Percentiles rank a stretch among this genome's conserved stretches.
phyloP scores from a whole-genome alignment of 805 yeast species.

The Kuraishia hungarica region DNA sequence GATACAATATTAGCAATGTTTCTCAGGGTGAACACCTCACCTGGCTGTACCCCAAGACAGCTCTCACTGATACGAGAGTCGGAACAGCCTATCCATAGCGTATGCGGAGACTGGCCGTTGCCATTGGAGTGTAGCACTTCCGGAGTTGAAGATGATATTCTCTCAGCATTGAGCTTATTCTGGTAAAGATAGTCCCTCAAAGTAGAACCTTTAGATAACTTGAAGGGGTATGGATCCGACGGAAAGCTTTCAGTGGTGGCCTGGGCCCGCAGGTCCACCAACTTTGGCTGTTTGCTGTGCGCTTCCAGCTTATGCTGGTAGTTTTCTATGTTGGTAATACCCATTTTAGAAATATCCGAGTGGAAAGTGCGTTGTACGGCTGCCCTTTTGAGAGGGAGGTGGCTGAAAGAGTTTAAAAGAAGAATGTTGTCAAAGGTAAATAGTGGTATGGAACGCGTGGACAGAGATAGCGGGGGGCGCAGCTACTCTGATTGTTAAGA shows the following conservation, averaged over 20 bases:
- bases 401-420: neutral
- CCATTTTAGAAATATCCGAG: neutral
- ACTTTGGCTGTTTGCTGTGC: neutral
- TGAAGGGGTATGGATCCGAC: constrained; percentile 25
- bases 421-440: neutral
- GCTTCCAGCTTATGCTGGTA: constrained; percentile 1
- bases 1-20: constrained; percentile 78
- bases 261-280: neutral
- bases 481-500: neutral
- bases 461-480: neutral
- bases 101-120: constrained; percentile 85
- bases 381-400: neutral
- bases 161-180: constrained; percentile 37
- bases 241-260: neutral
- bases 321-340: constrained; percentile 1
- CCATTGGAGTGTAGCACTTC: constrained; percentile 56
- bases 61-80: constrained; percentile 86
- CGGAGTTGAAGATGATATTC: constrained; percentile 41
- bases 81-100: constrained; percentile 90
- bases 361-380: neutral
- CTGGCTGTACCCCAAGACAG: constrained; percentile 70
- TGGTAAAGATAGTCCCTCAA: constrained; percentile 39
- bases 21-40: constrained; percentile 84
- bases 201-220: constrained; percentile 37
- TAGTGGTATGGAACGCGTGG: neutral